Evolutionary conservation across 1,284 basidiomycete genomes (phyloP).

Genomic region (Blastosporella zonata): DNA sequence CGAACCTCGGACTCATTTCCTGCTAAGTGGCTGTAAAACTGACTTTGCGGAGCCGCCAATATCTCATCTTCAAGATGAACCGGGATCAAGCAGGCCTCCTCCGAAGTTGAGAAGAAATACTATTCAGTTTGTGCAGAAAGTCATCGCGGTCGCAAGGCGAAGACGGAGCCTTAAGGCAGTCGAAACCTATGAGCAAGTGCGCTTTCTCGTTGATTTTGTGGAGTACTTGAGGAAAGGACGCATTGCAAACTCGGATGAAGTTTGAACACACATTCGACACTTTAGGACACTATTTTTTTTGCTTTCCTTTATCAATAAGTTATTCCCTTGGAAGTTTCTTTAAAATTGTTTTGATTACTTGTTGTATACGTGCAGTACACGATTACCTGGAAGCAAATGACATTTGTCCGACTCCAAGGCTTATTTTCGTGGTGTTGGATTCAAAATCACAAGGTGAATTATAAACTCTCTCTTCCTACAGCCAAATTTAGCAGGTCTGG

Average conservation of each 20-base stretch:
- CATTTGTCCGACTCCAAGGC: neutral
- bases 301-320: slow-evolving; percentile 15
- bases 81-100: slow-evolving; percentile 5
- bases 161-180: slow-evolving; percentile 83
- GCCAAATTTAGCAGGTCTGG: neutral
- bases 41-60: slow-evolving; percentile 4
- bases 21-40: too few relatives aligned
- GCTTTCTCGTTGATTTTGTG: slow-evolving; percentile 81
- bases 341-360: neutral
- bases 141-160: slow-evolving; percentile 70
- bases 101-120: slow-evolving; percentile 35
- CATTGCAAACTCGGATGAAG: neutral
- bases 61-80: neutral
- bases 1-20: slow-evolving; percentile 21
- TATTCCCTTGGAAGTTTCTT: slow-evolving; percentile 6
- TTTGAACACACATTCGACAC: neutral
- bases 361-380: slow-evolving; percentile 3
- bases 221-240: slow-evolving; percentile 50
- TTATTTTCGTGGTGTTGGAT: too few relatives aligned
- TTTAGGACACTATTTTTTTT: neutral
- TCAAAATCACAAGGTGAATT: neutral
- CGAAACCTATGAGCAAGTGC: slow-evolving; percentile 90
- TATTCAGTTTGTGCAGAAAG: slow-evolving; percentile 68
- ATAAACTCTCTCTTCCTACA: too few relatives aligned
- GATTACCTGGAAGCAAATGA: neutral